Percentiles rank a stretch among this genome's conserved stretches.
Conservation (phyloP, 768 basidiomycete genomes). For the Pisolithus marmoratus region DNA sequence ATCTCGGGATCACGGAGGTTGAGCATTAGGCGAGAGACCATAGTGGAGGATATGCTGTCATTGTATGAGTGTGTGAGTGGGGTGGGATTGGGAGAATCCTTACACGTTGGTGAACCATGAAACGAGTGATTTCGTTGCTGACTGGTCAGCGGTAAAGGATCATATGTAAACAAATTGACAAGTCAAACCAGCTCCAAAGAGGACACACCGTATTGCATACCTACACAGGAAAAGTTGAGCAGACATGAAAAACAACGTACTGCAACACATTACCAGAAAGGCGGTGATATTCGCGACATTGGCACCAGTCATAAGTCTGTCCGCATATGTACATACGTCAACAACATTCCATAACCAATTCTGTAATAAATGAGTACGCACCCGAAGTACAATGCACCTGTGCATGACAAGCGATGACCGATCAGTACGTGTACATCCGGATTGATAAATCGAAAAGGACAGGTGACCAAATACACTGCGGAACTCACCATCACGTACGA, state of each 20-base stretch:
- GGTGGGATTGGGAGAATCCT: too few species aligned
- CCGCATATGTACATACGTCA: not conserved
- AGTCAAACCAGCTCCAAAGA: too few species aligned
- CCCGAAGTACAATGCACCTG: conserved; percentile 1
- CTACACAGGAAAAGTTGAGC: too few species aligned
- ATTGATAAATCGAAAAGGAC: not conserved
- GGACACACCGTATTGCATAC: too few species aligned
- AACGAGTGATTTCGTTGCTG: not conserved
- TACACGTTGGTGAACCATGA: not conserved
- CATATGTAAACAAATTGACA: not conserved
- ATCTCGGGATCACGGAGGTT: conserved; percentile 37
- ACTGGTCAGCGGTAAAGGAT: not conserved
- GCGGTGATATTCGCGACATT: too few species aligned
- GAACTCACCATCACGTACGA: too few species aligned
- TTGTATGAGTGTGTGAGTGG: too few species aligned
- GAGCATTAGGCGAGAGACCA: conserved; percentile 53
- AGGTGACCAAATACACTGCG: not conserved
- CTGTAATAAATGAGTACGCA: not conserved
- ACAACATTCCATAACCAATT: not conserved
- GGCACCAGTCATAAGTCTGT: too few species aligned
- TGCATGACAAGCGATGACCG: not conserved
- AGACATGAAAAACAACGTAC: too few species aligned
- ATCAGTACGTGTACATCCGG: not conserved
- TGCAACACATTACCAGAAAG: too few species aligned
- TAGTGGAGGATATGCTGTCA: too few species aligned